A percentile compares a stretch with the other conserved stretches of the same genome.
phyloP scores from a whole-genome alignment of 139 green algal species.

The Chlamydomonas schloesseri region DNA sequence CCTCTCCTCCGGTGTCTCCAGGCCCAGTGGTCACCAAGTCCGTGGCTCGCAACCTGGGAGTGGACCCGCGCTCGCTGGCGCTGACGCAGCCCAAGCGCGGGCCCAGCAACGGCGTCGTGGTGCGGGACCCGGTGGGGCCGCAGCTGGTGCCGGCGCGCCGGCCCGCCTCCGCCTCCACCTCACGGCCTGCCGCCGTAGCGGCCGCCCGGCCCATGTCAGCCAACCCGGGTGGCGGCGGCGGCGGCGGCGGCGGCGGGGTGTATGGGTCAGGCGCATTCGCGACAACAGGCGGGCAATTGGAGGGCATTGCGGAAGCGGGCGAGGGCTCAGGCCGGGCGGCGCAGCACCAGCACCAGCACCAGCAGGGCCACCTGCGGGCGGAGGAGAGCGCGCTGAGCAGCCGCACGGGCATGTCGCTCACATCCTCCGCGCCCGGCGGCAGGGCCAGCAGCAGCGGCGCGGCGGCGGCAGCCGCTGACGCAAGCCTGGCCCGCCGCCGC shows the following conservation, averaged over 20 bases:
- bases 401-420: background rate
- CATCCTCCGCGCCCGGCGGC: background rate
- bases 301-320: background rate
- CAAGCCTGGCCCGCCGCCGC: background rate
- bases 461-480: background rate
- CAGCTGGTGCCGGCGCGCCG: constrained; percentile 3
- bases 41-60: background rate
- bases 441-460: background rate
- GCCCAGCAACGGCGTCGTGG: constrained; percentile 10
- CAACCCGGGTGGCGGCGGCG: background rate
- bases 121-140: constrained; percentile 20
- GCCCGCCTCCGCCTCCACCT: background rate
- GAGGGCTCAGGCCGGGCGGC: no score
- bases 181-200: no score
- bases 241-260: background rate
- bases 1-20: no score
- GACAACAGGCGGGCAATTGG: background rate
- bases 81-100: constrained; percentile 11
- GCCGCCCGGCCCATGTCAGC: constrained; percentile 4
- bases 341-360: no score
- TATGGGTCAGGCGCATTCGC: no score
- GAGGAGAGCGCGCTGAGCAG: constrained; percentile 4
- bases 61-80: background rate
- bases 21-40: background rate
- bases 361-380: background rate